phyloP scores from a whole-genome alignment of 2,329 filamentous ascomycete genomes.

The Trichoderma endophyticum region DNA sequence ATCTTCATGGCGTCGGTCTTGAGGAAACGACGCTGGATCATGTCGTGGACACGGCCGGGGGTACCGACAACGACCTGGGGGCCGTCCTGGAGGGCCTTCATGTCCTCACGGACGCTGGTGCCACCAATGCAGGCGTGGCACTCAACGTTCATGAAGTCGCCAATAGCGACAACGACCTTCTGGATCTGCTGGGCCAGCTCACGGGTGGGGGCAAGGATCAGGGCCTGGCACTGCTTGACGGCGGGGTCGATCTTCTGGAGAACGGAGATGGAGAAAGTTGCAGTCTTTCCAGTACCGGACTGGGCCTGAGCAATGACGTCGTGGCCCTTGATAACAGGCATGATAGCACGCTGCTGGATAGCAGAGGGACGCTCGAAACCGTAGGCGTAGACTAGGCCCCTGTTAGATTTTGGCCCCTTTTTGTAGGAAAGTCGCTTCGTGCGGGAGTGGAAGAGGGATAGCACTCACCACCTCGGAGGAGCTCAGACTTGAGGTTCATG shows the following conservation, averaged over 20 bases:
- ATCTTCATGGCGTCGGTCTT: constrained; percentile 99
- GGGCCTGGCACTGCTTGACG: constrained; percentile 94
- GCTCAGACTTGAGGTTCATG: constrained; percentile 95
- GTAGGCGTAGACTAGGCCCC: constrained; percentile 79
- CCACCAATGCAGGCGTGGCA: constrained; percentile 99
- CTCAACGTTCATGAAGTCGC: constrained; percentile 99
- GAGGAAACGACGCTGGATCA: constrained; percentile 97
- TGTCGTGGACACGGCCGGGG: constrained; percentile 96
- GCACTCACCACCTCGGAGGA: constrained; percentile 79
- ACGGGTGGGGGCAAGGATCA: constrained; percentile 96
- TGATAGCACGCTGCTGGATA: constrained; percentile 99
- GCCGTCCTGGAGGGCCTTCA: constrained; percentile 94
- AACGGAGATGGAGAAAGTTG: constrained; percentile 98
- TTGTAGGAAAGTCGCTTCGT: neutral
- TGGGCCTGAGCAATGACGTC: constrained; percentile 99
- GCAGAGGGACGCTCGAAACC: constrained; percentile 99
- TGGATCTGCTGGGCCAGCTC: constrained; percentile 99
- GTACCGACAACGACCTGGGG: constrained; percentile 98
- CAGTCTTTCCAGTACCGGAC: constrained; percentile 99
- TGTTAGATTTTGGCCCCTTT: constrained; percentile 25
- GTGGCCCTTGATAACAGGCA: constrained; percentile 99
- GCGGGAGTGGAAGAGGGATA: constrained; percentile 17
- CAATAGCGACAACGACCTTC: constrained; percentile 91
- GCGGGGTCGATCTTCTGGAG: constrained; percentile 97
- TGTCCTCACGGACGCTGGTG: constrained; percentile 96